Percentiles rank a stretch among this genome's conserved stretches.
Evolutionary conservation across 805 yeast species (phyloP).

Genomic region (Candida hungchunana): DNA sequence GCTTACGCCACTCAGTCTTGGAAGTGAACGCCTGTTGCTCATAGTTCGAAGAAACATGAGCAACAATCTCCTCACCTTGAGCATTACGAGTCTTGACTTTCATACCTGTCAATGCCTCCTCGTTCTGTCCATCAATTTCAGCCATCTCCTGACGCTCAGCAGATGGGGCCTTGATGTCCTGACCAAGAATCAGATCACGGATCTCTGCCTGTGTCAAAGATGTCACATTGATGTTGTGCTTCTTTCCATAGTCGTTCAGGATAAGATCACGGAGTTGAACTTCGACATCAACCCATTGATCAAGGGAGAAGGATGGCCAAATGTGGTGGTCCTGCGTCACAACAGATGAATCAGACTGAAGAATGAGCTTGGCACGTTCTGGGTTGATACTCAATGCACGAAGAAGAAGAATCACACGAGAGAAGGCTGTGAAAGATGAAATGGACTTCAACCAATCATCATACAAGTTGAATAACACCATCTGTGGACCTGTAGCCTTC

Average conservation of each 20-base stretch:
- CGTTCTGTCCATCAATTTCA: constrained; percentile 55
- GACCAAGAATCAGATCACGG: constrained; percentile 91
- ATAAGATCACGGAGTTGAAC: constrained; percentile 84
- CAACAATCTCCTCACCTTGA: constrained; percentile 94
- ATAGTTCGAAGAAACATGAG: constrained; percentile 85
- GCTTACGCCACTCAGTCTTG: constrained; percentile 83
- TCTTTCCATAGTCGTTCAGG: constrained; percentile 76
- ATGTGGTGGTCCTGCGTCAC: constrained; percentile 73
- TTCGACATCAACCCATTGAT: constrained; percentile 91
- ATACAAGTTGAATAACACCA: constrained; percentile 85
- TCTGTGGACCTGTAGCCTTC: constrained; percentile 87
- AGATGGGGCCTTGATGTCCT: constrained; percentile 88
- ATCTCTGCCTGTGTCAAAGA: constrained; percentile 91
- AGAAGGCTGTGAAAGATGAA: constrained; percentile 90
- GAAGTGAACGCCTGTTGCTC: constrained; percentile 83
- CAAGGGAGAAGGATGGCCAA: constrained; percentile 89
- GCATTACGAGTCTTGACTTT: constrained; percentile 83
- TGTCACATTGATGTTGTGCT: constrained; percentile 79
- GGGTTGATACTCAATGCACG: constrained; percentile 76
- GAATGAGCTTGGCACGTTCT: constrained; percentile 69
- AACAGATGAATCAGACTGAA: constrained; percentile 70
- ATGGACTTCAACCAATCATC: constrained; percentile 89
- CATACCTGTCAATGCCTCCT: constrained; percentile 42
- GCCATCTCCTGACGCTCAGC: constrained; percentile 80
- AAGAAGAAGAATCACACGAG: constrained; percentile 76